Conservation (phyloP, 1,284 basidiomycete species). For the Tetrapyrgos nigripes region DNA sequence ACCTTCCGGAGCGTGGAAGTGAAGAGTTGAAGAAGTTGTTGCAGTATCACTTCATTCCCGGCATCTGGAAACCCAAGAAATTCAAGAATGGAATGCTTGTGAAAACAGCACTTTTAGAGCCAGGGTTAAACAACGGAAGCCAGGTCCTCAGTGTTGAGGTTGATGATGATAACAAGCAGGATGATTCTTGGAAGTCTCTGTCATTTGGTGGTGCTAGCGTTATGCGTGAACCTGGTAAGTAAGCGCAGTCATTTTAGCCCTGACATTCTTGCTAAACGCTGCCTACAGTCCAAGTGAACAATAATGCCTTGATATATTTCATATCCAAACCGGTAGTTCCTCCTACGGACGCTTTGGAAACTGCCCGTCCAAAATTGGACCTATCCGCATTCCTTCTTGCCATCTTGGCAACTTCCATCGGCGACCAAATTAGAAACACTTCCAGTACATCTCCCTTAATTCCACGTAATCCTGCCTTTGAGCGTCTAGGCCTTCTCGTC, state of each 20-base stretch:
- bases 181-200: conserved; percentile 60
- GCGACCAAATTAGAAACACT: conserved; percentile 68
- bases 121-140: conserved; percentile 66
- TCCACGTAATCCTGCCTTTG: conserved; percentile 90
- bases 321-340: conserved; percentile 84
- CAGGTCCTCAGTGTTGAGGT: conserved; percentile 84
- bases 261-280: background rate
- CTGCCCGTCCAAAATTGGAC: conserved; percentile 83
- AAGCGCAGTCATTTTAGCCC: background rate
- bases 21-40: conserved; percentile 71
- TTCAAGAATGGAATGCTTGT: conserved; percentile 79
- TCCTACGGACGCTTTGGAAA: conserved; percentile 83
- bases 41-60: conserved; percentile 89
- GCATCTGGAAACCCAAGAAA: conserved; percentile 72
- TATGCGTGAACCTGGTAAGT: conserved; percentile 78
- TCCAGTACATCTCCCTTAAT: conserved; percentile 87
- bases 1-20: conserved; percentile 69
- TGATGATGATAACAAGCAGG: conserved; percentile 50
- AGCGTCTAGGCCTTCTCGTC: conserved; percentile 82
- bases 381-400: conserved; percentile 92
- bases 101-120: conserved; percentile 78
- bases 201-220: conserved; percentile 87
- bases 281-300: conserved; percentile 66
- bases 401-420: conserved; percentile 84
- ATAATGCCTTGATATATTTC: conserved; percentile 87